These are phyloP conservation scores for Porodaedalea pini DNA, from an alignment of 1,284 basidiomycete genomes.

Conservation along the genomic window DNA sequence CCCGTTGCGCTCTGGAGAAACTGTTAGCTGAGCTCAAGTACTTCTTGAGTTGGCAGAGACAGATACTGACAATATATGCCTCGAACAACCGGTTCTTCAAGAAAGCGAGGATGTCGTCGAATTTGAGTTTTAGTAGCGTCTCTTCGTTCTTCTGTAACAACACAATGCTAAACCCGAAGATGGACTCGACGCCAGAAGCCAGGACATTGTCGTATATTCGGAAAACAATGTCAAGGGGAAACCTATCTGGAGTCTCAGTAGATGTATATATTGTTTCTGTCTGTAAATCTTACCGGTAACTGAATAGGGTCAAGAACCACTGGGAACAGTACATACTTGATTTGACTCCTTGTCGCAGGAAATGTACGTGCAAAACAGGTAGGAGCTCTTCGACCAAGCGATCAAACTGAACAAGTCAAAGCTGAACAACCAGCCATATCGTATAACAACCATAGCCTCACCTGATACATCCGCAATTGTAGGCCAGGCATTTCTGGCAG, in stretches of 20 bases:
- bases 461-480: conserved; percentile 73
- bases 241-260: conserved; percentile 46
- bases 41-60: conserved; percentile 1
- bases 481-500: conserved; percentile 97
- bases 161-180: conserved; percentile 91
- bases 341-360: conserved; percentile 90
- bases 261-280: not conserved
- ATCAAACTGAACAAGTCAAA: conserved; percentile 68
- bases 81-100: conserved; percentile 83
- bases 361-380: conserved; percentile 88
- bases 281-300: conserved; percentile 66
- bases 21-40: not conserved
- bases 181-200: conserved; percentile 94
- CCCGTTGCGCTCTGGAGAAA: not conserved
- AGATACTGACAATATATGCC: conserved; percentile 56
- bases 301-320: conserved; percentile 98
- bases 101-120: conserved; percentile 84
- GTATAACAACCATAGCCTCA: not conserved
- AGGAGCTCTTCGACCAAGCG: conserved; percentile 89
- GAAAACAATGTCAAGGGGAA: conserved; percentile 91
- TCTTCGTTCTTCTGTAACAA: conserved; percentile 89
- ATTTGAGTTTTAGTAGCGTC: conserved; percentile 71
- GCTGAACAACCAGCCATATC: not conserved
- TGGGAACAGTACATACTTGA: conserved; percentile 96
- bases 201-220: conserved; percentile 94